Evolutionary conservation across 2,329 filamentous ascomycete species (phyloP), one percentile per base, ranked within the genome.

Genomic region (Fusarium sambucinum): DNA sequence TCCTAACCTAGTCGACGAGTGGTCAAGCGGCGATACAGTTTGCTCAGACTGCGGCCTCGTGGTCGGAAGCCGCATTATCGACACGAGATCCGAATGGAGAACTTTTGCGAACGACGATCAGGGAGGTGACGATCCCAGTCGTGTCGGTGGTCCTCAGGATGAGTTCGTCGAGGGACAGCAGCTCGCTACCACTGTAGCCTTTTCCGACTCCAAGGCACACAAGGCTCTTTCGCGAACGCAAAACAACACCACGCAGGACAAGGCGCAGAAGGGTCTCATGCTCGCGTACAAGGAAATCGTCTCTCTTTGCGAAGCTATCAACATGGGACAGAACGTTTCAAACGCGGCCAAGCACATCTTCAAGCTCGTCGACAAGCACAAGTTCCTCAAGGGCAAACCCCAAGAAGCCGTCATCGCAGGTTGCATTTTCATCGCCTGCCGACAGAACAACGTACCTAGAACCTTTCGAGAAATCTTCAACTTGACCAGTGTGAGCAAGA

Each of bases 71-170:
- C 91, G 93, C 70, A 94, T 96, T 77, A 94, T 99, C 76, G 96
- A 99, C 77, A 96, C 93, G 64, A 92, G 96, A 66, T 97, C 94
- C 47, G 96, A 99, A 82, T 99, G 96, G 96, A 93, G 96, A 77
- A 99, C 96, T 1, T 99, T 99, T 82, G 94, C 94, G 77, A 98
- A 98, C 78, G 96, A 99, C 76, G 96, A 99, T 78, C 93, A 97
- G 79, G 93, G 93, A 75, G 94, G 92, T 76, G 96, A 98, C 74
- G 96, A 99, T 72, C 96, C 96, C 6, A 97, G 94, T 61, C 96
- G 96, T 93, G 95, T 99, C 70, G 96, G 96, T 83, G 96, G 98
- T 73, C 92, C 92, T 8, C 90, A 91, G 63, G 97, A 98, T 76
- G 91, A 93, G 55, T 89, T 99, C 42, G 86, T 97, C 59, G 94